Conservation (phyloP, 805 yeast species). For the Candida pseudofarinosa region DNA sequence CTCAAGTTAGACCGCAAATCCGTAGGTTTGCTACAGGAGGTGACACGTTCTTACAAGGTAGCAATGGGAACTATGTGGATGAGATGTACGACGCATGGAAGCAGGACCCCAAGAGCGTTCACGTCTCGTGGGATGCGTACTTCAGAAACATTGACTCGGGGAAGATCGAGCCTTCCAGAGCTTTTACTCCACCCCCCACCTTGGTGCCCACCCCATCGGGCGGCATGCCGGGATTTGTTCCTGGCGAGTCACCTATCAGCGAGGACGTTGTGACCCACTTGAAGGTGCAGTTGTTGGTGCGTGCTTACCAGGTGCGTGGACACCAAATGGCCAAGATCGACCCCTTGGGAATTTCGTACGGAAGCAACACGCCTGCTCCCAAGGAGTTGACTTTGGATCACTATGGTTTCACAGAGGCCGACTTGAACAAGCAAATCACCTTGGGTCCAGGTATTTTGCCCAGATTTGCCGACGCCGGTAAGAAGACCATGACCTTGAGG, state of each 20-base stretch:
- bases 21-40: constrained; percentile 35
- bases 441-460: constrained; percentile 98
- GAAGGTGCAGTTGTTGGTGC: constrained; percentile 91
- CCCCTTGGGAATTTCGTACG: constrained; percentile 89
- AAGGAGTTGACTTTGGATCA: constrained; percentile 87
- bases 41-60: constrained; percentile 79
- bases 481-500: constrained; percentile 63
- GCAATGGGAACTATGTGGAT: constrained; percentile 88
- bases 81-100: constrained; percentile 97
- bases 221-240: constrained; percentile 63
- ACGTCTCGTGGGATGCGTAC: constrained; percentile 95
- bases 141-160: constrained; percentile 83
- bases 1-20: constrained; percentile 15
- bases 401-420: constrained; percentile 87
- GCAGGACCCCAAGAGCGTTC: constrained; percentile 85
- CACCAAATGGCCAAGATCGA: constrained; percentile 93
- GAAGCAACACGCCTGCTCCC: constrained; percentile 64
- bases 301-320: constrained; percentile 99
- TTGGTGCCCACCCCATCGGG: constrained; percentile 78
- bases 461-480: constrained; percentile 69
- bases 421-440: constrained; percentile 75
- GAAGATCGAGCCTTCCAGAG: constrained; percentile 63
- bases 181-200: constrained; percentile 91
- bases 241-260: constrained; percentile 45
- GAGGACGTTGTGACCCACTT: constrained; percentile 80